Evolutionary conservation across 495 filamentous ascomycete species (phyloP).

Genomic region (Xanthoparmelia taractica): DNA sequence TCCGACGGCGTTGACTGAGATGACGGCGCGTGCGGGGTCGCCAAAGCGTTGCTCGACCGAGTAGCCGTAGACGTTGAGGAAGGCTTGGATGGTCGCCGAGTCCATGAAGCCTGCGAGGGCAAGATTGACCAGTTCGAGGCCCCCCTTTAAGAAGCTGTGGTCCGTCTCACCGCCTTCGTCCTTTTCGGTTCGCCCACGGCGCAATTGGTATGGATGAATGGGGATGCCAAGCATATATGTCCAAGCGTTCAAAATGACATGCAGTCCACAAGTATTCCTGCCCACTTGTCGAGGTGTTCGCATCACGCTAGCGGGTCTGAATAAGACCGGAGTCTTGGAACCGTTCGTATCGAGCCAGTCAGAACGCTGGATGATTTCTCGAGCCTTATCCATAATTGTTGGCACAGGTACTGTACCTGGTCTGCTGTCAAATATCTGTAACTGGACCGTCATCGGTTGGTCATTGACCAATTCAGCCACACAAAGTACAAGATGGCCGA

Average conservation of each 20-base stretch:
- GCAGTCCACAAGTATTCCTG: not conserved
- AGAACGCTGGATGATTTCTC: not conserved
- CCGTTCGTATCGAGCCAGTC: not conserved
- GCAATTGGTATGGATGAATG: not conserved
- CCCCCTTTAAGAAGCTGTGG: not conserved
- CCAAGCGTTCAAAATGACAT: not conserved
- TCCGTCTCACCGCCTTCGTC: not conserved
- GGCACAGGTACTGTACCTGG: not conserved
- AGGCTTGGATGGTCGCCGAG: conserved; percentile 16
- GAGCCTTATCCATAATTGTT: not conserved
- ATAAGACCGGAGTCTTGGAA: not conserved
- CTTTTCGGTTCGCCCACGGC: not conserved
- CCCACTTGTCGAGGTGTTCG: not conserved
- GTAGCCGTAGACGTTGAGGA: conserved; percentile 13
- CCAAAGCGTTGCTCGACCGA: conserved; percentile 7
- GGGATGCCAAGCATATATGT: not conserved
- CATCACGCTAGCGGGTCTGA: too few relatives aligned
- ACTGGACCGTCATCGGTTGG: not conserved
- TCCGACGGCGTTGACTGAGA: not conserved
- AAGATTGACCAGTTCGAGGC: conserved; percentile 17
- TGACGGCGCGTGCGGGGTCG: not conserved
- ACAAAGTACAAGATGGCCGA: not conserved
- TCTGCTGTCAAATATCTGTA: not conserved
- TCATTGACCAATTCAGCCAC: not conserved
- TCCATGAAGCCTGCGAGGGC: conserved; percentile 18